Base-by-base conservation (phyloP, 257 asterid species). In the Ajuga chamaepitys region DNA sequence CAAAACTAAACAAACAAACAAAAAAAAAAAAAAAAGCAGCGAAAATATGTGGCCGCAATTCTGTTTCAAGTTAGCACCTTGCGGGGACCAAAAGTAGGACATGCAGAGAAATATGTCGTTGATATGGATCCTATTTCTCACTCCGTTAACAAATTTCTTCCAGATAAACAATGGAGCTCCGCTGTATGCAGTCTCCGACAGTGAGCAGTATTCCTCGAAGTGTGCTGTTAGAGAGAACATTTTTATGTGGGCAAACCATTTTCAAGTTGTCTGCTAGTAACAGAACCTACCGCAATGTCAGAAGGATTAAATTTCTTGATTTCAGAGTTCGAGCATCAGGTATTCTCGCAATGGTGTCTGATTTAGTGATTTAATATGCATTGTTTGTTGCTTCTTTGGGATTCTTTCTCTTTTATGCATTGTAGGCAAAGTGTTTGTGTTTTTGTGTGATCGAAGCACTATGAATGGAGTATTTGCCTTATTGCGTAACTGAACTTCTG, bases 281-380 rank as follows among this genome's bases (percentile, higher is more conserved):
- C 58, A 78, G 73, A 72, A 50, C 76, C 30, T 57, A 62, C 75
- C 74, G 69, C 14, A 41, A 37, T 64, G 53, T 67, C 68, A 68
- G 78, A 50, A 74, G 70, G 64, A 63, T 78, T 52, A 76, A 74
- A 24, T 42, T 73, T 62, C 60, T 75, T 74, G 69, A 81, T 78
- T 80, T 30, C 25, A 68, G 80, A 57, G 77, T 89, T 80, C 86
- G 68, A 25, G 47, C 74, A 41, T 74, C 91, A 78, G 96, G 98
- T 88, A 78, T 11, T 60, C 22, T 2, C 30, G 3, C 40, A 48
- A 54, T 42, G 5, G 40, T 69, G 51, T 59, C 28, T 37, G 40
- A 4, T 52, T 57, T 37, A 2, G n/a, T 51, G 58, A n/a, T 21
- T 20, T 51, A 11, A 9, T 68, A 16, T 25, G 9, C 60, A 55